Conservation (phyloP, 805 yeast genomes). For the Myxozyma vanderwaltii region DNA sequence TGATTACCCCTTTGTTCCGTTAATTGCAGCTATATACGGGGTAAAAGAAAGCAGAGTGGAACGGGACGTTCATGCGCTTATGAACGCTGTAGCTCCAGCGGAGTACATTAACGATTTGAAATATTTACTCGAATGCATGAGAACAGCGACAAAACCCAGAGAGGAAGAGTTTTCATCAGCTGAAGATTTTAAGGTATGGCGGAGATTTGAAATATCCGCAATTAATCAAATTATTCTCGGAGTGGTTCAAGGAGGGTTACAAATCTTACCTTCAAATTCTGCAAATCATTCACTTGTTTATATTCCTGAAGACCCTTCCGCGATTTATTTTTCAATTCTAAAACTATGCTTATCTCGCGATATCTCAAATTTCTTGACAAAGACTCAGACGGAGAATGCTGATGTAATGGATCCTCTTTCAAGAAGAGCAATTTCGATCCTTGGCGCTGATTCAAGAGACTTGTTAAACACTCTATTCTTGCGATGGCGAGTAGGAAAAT, state of each 20-base stretch:
- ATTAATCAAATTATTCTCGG: conserved; percentile 13
- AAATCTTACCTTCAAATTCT: conserved; percentile 1
- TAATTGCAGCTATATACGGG: conserved; percentile 5
- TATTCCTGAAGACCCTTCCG: conserved; percentile 7
- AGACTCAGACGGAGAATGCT: not conserved
- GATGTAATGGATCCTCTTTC: conserved; percentile 11
- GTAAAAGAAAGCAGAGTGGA: conserved; percentile 1
- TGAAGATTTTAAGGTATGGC: conserved; percentile 7
- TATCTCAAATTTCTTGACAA: not conserved
- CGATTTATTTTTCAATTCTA: not conserved
- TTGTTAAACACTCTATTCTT: conserved; percentile 5
- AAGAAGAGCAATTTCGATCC: conserved; percentile 2
- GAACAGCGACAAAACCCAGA: not conserved
- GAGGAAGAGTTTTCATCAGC: conserved; percentile 4
- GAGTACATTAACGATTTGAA: conserved; percentile 15
- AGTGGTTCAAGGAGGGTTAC: conserved; percentile 5
- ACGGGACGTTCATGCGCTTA: conserved; percentile 7
- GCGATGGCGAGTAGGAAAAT: conserved; percentile 10
- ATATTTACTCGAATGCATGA: conserved; percentile 1
- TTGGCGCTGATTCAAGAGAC: conserved; percentile 3
- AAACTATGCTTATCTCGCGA: conserved; percentile 4
- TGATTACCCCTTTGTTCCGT: conserved; percentile 5
- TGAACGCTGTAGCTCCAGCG: not conserved
- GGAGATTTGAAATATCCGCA: conserved; percentile 5
- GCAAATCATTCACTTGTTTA: conserved; percentile 2